Evolutionary conservation across 129 eudicot genomes (phyloP), one percentile per base, ranked within the genome.

Genomic region (Mikania micrantha): DNA sequence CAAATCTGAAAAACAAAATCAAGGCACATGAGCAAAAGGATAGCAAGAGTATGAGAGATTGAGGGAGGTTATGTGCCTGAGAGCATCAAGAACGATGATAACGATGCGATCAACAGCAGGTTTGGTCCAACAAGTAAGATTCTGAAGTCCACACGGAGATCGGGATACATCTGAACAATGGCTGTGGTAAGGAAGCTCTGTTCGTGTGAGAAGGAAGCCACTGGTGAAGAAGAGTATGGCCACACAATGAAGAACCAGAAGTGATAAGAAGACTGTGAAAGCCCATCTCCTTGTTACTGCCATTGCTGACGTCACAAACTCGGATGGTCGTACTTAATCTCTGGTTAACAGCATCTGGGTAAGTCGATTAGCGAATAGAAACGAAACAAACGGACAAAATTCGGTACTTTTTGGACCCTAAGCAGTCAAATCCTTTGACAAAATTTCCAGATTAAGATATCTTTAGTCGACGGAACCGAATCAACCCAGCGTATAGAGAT

Each of bases 191-290:
- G 98, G 85, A 57, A 93, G 95, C 27, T 93, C 98, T 3, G 91
- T 84, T 52, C 98, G 89, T 16, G 96, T 88, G 74, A 93, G 98
- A 40, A 93, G 95, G 49, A 93, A 93, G 28, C 98, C 98, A 28
- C 88, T 60, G 29, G 95, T 89, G 81, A 93, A 93, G 44, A 93
- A 56, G 0, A 88, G 47, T 61, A 88, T 84, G 45, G 86, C 98
- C 28, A 75, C 19, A 25, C 75, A 31, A 47, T 93, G 96, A 65
- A 86, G 52, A 29, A 77, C 4, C 36, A 88, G 20, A 36, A 93
- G 79, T 9, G 68, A 61, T 49, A 82, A 11, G 76, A 92, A 92
- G 31, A 77, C 79, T 6, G 60, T 11, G 35, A 80, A 78, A 5
- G 83, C 76, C 48, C 47, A 61, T n/a, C 52, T 12, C 52, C 52